Evolutionary conservation across 345 rosid species (phyloP).

Genomic region (Populus davidiana): DNA sequence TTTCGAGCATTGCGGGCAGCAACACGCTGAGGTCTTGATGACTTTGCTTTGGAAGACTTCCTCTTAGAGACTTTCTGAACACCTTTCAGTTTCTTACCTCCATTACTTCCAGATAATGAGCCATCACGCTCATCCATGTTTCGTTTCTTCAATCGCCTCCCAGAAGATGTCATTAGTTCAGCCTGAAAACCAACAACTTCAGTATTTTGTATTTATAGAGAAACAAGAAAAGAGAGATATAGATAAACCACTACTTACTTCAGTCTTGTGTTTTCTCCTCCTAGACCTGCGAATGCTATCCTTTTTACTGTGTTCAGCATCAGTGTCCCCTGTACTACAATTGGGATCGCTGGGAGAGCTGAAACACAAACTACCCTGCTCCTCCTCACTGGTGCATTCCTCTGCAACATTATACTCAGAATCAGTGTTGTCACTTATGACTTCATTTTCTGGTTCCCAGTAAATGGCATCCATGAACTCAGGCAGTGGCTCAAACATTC

Average conservation of each 20-base stretch:
- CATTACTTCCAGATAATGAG: slow-evolving; percentile 9
- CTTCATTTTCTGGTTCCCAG: slow-evolving; percentile 30
- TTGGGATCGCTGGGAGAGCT: slow-evolving; percentile 20
- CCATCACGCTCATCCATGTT: slow-evolving; percentile 9
- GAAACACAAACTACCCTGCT: slow-evolving; percentile 20
- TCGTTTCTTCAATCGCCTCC: slow-evolving; percentile 22
- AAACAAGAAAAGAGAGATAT: background rate
- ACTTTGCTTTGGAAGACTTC: slow-evolving; percentile 17
- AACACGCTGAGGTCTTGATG: slow-evolving; percentile 29
- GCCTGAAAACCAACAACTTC: slow-evolving; percentile 13
- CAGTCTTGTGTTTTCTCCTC: slow-evolving; percentile 21
- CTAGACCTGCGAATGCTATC: slow-evolving; percentile 21
- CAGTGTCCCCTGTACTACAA: slow-evolving; percentile 22
- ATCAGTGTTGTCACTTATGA: slow-evolving; percentile 23
- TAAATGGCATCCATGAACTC: slow-evolving; percentile 24
- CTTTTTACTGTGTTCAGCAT: slow-evolving; percentile 10
- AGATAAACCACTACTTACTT: slow-evolving; percentile 10
- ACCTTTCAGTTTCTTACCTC: slow-evolving; percentile 24
- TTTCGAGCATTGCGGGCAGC: slow-evolving; percentile 28
- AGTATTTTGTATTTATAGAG: background rate
- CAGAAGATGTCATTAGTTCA: slow-evolving; percentile 8
- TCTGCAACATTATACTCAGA: slow-evolving; percentile 29
- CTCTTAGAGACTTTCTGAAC: slow-evolving; percentile 16
- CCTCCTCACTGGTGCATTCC: slow-evolving; percentile 27
- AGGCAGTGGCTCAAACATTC: slow-evolving; percentile 27